These are phyloP conservation scores for Neophaeococcomyces mojaviensis DNA, from an alignment of 2,329 filamentous ascomycete genomes.

Conservation along the genomic window DNA sequence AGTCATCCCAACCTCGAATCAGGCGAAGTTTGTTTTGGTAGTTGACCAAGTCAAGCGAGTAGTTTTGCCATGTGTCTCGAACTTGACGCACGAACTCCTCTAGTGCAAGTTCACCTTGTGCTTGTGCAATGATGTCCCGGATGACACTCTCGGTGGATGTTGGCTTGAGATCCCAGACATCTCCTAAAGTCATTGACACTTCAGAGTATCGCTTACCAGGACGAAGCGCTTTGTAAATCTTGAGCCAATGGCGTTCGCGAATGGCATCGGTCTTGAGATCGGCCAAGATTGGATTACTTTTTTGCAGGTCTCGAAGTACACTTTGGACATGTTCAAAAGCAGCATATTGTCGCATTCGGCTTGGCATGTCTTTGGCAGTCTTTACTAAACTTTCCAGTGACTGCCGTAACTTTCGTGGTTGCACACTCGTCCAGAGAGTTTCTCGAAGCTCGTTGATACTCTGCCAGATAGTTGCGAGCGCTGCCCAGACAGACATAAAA, in stretches of 20 bases:
- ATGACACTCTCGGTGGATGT: slow-evolving; percentile 80
- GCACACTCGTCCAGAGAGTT: slow-evolving; percentile 87
- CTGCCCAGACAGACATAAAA: slow-evolving; percentile 98
- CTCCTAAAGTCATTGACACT: slow-evolving; percentile 90
- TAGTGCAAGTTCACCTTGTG: slow-evolving; percentile 94
- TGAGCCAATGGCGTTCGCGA: slow-evolving; percentile 91
- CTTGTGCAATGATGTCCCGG: slow-evolving; percentile 87
- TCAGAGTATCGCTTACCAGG: slow-evolving; percentile 91
- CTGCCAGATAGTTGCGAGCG: slow-evolving; percentile 90
- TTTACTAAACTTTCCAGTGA: slow-evolving; percentile 89
- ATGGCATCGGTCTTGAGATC: slow-evolving; percentile 97
- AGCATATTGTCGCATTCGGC: slow-evolving; percentile 96
- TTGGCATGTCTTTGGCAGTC: slow-evolving; percentile 99
- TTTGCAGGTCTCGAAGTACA: slow-evolving; percentile 77
- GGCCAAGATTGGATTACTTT: slow-evolving; percentile 78
- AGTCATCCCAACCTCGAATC: slow-evolving; percentile 94
- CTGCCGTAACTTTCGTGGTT: slow-evolving; percentile 84
- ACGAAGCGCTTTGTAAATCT: slow-evolving; percentile 93
- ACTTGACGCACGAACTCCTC: slow-evolving; percentile 97
- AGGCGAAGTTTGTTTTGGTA: slow-evolving; percentile 98
- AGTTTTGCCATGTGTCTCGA: slow-evolving; percentile 93
- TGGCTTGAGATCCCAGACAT: slow-evolving; percentile 96
- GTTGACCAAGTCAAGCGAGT: slow-evolving; percentile 85
- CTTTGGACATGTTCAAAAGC: slow-evolving; percentile 98
- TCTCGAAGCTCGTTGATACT: slow-evolving; percentile 91